phyloP scores from a whole-genome alignment of 371 early-diverging fungal species.

The Capniomyces stellatus region DNA sequence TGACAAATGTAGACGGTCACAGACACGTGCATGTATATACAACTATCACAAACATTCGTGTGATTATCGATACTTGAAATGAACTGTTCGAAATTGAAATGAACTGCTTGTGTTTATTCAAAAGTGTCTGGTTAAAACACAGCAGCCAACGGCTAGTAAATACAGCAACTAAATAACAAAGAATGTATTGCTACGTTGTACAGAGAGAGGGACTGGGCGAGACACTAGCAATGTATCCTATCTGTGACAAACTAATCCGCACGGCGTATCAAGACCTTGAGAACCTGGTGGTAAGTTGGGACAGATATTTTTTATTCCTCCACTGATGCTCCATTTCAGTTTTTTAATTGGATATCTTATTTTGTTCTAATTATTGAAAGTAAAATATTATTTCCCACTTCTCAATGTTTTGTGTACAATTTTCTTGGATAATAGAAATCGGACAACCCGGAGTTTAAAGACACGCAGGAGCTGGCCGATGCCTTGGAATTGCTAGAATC shows the following conservation, averaged over 20 bases:
- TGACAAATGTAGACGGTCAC: too few species aligned
- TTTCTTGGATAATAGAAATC: not conserved
- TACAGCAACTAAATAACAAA: too few species aligned
- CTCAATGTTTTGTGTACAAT: too few species aligned
- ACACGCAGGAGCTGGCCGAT: not conserved
- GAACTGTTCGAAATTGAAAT: too few species aligned
- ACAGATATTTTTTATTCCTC: not conserved
- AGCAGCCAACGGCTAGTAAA: too few species aligned
- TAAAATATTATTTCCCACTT: not conserved
- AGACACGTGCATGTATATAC: too few species aligned
- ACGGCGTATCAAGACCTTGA: not conserved
- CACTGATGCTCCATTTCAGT: not conserved
- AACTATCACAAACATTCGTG: too few species aligned
- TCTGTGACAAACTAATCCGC: not conserved
- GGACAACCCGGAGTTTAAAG: not conserved
- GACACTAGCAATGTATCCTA: not conserved
- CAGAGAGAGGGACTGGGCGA: not conserved
- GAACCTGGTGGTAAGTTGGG: not conserved
- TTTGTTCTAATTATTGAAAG: not conserved
- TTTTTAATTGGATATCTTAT: not conserved
- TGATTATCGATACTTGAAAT: too few species aligned
- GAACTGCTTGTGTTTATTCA: too few species aligned
- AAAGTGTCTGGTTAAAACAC: too few species aligned
- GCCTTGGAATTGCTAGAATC: not conserved
- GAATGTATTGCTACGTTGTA: too few species aligned